phyloP scores from a whole-genome alignment of 1,284 basidiomycete species.

The Blastosporella zonata region DNA sequence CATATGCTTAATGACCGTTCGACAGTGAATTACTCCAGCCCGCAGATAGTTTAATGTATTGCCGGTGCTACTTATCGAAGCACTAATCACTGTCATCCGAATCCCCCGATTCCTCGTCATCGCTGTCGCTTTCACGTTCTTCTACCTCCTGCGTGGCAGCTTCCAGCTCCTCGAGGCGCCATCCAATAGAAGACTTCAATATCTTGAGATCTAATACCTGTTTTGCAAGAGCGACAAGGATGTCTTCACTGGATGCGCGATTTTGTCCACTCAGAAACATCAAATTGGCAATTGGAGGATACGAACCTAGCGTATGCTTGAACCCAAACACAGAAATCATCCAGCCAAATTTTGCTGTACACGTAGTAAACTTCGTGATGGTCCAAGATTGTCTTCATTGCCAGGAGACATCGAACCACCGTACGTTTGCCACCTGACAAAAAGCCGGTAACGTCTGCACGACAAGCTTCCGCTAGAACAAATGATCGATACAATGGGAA shows the following conservation, averaged over 20 bases:
- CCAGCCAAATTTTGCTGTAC: conserved; percentile 79
- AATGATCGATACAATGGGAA: conserved; percentile 80
- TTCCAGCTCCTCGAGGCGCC: conserved; percentile 69
- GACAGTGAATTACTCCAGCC: neutral
- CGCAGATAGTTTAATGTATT: neutral
- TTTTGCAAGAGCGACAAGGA: conserved; percentile 44
- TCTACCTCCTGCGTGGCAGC: conserved; percentile 41
- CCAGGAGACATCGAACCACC: conserved; percentile 61
- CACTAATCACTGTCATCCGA: conserved; percentile 13
- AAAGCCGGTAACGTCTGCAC: conserved; percentile 56
- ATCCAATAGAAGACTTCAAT: conserved; percentile 56
- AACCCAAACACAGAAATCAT: conserved; percentile 76
- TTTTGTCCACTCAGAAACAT: neutral
- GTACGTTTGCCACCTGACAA: conserved; percentile 58
- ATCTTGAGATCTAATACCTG: conserved; percentile 40
- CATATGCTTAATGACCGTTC: neutral
- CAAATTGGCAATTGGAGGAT: conserved; percentile 27
- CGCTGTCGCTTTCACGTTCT: conserved; percentile 49
- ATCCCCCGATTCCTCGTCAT: conserved; percentile 44
- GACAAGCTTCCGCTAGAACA: conserved; percentile 63
- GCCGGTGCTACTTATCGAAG: neutral
- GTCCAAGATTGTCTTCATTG: conserved; percentile 68
- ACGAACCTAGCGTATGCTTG: conserved; percentile 54
- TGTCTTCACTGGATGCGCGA: conserved; percentile 47
- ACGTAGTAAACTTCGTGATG: conserved; percentile 80